Percentiles rank a stretch among this genome's conserved stretches.
Evolutionary conservation across 495 filamentous ascomycete species (phyloP).

Genomic region (Diplogelasinospora grovesii): DNA sequence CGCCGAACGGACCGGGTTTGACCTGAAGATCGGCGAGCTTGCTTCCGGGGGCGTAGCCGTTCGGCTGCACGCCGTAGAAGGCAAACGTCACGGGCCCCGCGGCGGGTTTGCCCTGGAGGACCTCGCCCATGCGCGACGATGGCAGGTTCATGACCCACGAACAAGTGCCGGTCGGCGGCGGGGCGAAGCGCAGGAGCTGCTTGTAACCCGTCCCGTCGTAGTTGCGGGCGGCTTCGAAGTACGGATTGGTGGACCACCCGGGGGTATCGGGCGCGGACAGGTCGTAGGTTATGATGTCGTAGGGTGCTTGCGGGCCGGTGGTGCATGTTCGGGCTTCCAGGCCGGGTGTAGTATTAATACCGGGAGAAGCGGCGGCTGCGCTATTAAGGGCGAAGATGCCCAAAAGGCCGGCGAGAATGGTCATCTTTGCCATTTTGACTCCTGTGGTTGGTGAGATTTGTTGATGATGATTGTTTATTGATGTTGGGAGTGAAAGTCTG

Average conservation of each 20-base stretch:
- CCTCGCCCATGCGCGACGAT: not conserved
- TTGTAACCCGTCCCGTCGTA: conserved; percentile 3
- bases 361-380: not conserved
- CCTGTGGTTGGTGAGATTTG: too few relatives aligned
- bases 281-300: conserved; percentile 4
- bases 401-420: too few relatives aligned
- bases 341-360: too few relatives aligned
- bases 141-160: conserved; percentile 8
- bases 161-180: conserved; percentile 1
- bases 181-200: conserved; percentile 1
- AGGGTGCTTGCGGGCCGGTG: not conserved
- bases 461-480: too few relatives aligned
- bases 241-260: not conserved
- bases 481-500: too few relatives aligned
- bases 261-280: not conserved
- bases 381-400: not conserved
- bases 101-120: not conserved
- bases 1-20: conserved; percentile 6
- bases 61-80: conserved; percentile 1
- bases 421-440: too few relatives aligned
- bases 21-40: conserved; percentile 1
- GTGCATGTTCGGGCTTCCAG: not conserved
- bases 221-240: not conserved
- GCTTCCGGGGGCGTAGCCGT: not conserved
- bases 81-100: conserved; percentile 1